Evolutionary conservation across 257 asterid genomes (phyloP).

Genomic region (Leonotis leonurus): DNA sequence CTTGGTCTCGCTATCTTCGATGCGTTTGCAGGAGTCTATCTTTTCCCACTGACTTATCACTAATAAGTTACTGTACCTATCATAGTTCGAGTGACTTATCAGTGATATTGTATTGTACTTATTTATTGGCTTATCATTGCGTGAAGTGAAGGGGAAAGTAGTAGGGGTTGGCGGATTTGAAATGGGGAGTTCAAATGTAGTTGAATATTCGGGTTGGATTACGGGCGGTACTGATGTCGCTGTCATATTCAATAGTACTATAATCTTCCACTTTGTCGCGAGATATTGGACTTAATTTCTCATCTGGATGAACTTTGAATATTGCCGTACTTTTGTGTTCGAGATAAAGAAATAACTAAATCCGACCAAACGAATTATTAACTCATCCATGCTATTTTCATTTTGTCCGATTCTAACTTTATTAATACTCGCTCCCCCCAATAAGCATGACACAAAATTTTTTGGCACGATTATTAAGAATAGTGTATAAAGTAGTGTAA

Average conservation of each 20-base stretch:
- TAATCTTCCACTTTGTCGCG: constrained; percentile 4
- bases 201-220: constrained; percentile 69
- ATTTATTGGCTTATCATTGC: constrained; percentile 28
- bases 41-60: constrained; percentile 55
- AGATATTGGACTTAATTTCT: too few relatives aligned
- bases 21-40: constrained; percentile 85
- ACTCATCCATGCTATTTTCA: too few relatives aligned
- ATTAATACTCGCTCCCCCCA: too few relatives aligned
- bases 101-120: fast-evolving
- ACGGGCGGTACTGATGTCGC: constrained; percentile 36
- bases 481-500: too few relatives aligned
- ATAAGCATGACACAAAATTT: too few relatives aligned
- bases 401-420: too few relatives aligned
- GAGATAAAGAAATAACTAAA: too few relatives aligned
- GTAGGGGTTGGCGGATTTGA: constrained; percentile 73
- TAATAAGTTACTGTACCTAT: fast-evolving
- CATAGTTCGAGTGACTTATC: fast-evolving
- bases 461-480: too few relatives aligned
- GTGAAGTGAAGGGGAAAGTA: constrained; percentile 44
- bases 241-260: constrained; percentile 16
- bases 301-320: too few relatives aligned
- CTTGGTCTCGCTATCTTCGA: constrained; percentile 97
- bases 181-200: constrained; percentile 51
- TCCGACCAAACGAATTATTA: too few relatives aligned
- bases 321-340: too few relatives aligned